These are phyloP conservation scores for Hydnomerulius pinastri DNA, from an alignment of 768 basidiomycete genomes.

Conservation along the genomic window DNA sequence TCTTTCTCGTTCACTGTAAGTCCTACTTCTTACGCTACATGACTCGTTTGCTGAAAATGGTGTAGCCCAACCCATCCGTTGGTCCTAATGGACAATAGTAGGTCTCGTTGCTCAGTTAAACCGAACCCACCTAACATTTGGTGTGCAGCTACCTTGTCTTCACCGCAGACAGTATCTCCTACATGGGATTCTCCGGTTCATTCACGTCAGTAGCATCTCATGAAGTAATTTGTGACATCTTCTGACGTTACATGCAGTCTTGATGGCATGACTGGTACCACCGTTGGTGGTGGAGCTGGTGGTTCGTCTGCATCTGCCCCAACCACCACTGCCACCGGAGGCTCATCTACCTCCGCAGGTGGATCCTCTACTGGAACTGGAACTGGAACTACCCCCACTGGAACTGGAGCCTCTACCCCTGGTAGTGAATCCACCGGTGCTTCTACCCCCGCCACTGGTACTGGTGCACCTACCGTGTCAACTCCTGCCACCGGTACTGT, in stretches of 20 bases:
- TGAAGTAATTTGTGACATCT: background rate
- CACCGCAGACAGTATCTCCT: slow-evolving; percentile 38
- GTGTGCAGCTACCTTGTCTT: slow-evolving; percentile 65
- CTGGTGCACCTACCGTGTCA: slow-evolving; percentile 9
- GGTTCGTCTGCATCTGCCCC: slow-evolving; percentile 19
- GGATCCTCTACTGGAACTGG: slow-evolving; percentile 10
- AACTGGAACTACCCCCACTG: slow-evolving; percentile 1
- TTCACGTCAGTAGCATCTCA: slow-evolving; percentile 48
- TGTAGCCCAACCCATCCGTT: slow-evolving; percentile 54
- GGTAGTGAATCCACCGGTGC: slow-evolving; percentile 17
- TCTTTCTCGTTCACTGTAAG: slow-evolving; percentile 61
- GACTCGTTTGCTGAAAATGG: background rate
- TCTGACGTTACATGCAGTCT: slow-evolving; percentile 41
- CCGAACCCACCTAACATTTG: slow-evolving; percentile 4
- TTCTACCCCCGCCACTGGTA: slow-evolving; percentile 5
- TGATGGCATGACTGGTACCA: slow-evolving; percentile 58
- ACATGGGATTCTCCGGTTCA: slow-evolving; percentile 50
- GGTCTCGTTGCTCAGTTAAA: slow-evolving; percentile 23
- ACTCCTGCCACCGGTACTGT: slow-evolving; percentile 8
- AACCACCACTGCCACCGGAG: slow-evolving; percentile 7
- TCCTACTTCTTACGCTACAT: background rate
- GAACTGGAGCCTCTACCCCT: background rate
- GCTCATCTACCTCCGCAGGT: slow-evolving; percentile 17
- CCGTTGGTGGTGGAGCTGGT: slow-evolving; percentile 13
- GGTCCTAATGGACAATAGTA: slow-evolving; percentile 63